Conservation (phyloP, 2,329 filamentous ascomycete species). For the Diaporthe aspalathi region DNA sequence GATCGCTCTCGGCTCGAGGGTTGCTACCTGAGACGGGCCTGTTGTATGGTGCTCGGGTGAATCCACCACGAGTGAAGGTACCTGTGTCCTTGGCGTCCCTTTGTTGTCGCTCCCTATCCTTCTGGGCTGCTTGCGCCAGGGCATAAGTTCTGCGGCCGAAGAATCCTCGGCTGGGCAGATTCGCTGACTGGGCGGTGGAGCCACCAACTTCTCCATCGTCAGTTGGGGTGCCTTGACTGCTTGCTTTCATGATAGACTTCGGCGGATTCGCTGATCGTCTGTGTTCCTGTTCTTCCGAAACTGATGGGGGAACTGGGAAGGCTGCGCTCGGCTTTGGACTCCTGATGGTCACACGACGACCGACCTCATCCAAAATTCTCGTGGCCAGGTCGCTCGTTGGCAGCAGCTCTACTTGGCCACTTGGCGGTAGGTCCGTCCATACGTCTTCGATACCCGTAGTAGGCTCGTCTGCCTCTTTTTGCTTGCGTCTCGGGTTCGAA, state of each 20-base stretch:
- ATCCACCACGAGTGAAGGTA: background rate
- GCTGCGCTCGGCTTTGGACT: slow-evolving; percentile 25
- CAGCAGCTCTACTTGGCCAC: background rate
- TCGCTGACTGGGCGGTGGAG: background rate
- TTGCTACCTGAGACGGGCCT: slow-evolving; percentile 29
- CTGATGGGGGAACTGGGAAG: slow-evolving; percentile 34
- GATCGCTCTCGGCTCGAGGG: background rate
- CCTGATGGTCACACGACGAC: slow-evolving; percentile 34
- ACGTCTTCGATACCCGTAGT: background rate
- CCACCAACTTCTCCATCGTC: background rate
- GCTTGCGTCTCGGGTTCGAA: background rate
- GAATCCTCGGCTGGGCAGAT: background rate
- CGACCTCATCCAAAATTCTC: slow-evolving; percentile 10
- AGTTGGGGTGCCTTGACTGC: background rate
- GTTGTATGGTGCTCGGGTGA: slow-evolving; percentile 34
- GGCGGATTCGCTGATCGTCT: slow-evolving; percentile 30
- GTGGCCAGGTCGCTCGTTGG: background rate
- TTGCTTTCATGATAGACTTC: slow-evolving; percentile 35
- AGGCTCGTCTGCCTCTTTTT: background rate
- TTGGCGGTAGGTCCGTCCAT: background rate
- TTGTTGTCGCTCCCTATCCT: background rate
- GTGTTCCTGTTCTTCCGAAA: slow-evolving; percentile 32
- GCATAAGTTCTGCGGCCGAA: background rate
- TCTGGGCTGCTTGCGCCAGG: background rate
- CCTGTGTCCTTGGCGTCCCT: background rate